phyloP scores from a whole-genome alignment of 2,329 filamentous ascomycete species.

The Talaromyces atroroseus region DNA sequence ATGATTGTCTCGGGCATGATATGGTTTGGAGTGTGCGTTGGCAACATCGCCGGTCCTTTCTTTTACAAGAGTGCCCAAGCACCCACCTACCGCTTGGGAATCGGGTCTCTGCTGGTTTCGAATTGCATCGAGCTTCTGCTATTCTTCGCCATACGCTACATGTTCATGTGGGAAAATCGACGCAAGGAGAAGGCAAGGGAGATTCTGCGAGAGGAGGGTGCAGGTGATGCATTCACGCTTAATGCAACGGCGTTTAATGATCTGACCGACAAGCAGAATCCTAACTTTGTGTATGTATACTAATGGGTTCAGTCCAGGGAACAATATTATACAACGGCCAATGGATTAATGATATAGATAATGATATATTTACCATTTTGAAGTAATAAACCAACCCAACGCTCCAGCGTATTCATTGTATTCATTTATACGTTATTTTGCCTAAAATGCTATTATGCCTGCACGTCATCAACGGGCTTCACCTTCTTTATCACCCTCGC shows the following conservation, averaged over 20 bases:
- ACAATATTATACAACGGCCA: too few species aligned
- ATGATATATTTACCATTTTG: too few species aligned
- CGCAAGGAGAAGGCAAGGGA: conserved; percentile 3
- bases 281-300: conserved; percentile 30
- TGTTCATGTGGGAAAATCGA: conserved; percentile 19
- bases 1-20: conserved; percentile 25
- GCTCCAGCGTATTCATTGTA: too few species aligned
- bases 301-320: conserved; percentile 1
- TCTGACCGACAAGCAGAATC: conserved; percentile 45
- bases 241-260: conserved; percentile 45
- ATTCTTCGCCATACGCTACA: conserved; percentile 14
- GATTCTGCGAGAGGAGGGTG: neutral
- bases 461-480: neutral
- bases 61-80: conserved; percentile 25
- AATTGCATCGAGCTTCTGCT: conserved; percentile 18
- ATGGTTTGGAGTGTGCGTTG: conserved; percentile 22
- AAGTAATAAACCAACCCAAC: too few species aligned
- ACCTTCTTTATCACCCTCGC: conserved; percentile 11
- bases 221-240: conserved; percentile 12
- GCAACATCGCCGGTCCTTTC: conserved; percentile 25
- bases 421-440: too few species aligned
- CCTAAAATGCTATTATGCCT: too few species aligned
- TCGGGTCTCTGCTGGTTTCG: conserved; percentile 22
- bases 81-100: conserved; percentile 20
- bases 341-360: too few species aligned